Percentiles rank a stretch among this genome's conserved stretches.
phyloP scores from a whole-genome alignment of 1,139 yeast genomes.

The Blastobotrys apis region DNA sequence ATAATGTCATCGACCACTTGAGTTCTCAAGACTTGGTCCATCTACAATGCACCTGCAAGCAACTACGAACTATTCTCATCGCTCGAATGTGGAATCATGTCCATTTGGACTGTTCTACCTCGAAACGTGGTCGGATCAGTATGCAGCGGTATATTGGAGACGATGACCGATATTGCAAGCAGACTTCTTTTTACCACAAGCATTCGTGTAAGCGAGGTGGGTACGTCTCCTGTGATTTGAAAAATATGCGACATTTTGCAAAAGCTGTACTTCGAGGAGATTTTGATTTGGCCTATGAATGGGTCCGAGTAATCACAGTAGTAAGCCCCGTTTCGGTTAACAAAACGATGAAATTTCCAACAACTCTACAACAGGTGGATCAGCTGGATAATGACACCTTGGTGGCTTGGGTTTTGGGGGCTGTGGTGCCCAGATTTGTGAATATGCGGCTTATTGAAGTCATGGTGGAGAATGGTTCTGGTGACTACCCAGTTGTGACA shows the following conservation, averaged over 20 bases:
- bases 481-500: slow-evolving; percentile 6
- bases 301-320: slow-evolving; percentile 14
- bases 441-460: slow-evolving; percentile 12
- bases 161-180: slow-evolving; percentile 11
- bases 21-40: slow-evolving; percentile 9
- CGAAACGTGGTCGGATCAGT: background rate
- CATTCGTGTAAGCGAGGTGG: slow-evolving; percentile 12
- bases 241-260: slow-evolving; percentile 11
- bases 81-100: slow-evolving; percentile 15
- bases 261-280: slow-evolving; percentile 10
- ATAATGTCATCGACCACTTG: slow-evolving; percentile 12
- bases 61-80: slow-evolving; percentile 11
- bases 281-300: slow-evolving; percentile 9
- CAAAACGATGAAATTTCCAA: background rate
- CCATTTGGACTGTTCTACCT: slow-evolving; percentile 6
- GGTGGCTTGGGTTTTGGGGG: slow-evolving; percentile 8
- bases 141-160: slow-evolving; percentile 5
- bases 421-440: background rate
- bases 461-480: slow-evolving; percentile 5
- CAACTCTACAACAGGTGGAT: background rate
- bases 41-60: slow-evolving; percentile 10
- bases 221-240: slow-evolving; percentile 7
- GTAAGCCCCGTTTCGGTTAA: slow-evolving; percentile 2
- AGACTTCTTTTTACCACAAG: slow-evolving; percentile 7
- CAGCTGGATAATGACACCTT: background rate